Evolutionary conservation across 2,329 filamentous ascomycete species (phyloP).

Genomic region (Ophiosphaerella korrae): DNA sequence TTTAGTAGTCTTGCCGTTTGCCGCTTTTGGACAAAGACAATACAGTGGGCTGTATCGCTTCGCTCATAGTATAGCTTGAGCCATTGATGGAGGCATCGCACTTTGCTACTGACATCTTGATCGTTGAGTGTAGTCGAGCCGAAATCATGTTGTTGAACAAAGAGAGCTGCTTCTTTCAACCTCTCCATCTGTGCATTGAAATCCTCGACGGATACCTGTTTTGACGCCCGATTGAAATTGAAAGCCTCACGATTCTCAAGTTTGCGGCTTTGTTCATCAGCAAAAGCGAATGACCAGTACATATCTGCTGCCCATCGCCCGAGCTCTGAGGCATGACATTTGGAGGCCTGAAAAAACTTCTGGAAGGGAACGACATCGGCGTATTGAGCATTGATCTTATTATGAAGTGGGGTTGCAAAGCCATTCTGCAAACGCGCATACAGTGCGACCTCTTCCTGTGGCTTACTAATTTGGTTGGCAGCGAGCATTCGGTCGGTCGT

Average conservation of each 20-base stretch:
- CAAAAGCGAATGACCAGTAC: conserved; percentile 75
- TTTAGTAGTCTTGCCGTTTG: conserved; percentile 76
- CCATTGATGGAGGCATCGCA: conserved; percentile 64
- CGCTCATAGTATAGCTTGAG: conserved; percentile 67
- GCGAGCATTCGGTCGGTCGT: conserved; percentile 65
- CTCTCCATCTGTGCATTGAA: conserved; percentile 60
- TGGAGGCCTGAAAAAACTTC: conserved; percentile 64
- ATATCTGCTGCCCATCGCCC: conserved; percentile 85
- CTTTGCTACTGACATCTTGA: conserved; percentile 71
- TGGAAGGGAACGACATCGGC: conserved; percentile 59
- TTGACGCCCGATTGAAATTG: conserved; percentile 35
- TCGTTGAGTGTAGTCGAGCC: conserved; percentile 44
- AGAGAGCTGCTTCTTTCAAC: conserved; percentile 62
- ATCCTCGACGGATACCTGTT: conserved; percentile 38
- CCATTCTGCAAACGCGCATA: conserved; percentile 60
- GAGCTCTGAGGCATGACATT: conserved; percentile 66
- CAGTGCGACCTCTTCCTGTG: conserved; percentile 62
- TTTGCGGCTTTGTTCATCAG: conserved; percentile 65
- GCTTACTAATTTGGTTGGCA: conserved; percentile 63
- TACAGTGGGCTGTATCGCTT: conserved; percentile 68
- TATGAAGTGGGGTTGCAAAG: conserved; percentile 69
- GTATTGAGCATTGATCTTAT: conserved; percentile 59
- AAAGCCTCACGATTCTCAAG: conserved; percentile 63
- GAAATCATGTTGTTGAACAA: conserved; percentile 62
- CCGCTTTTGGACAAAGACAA: conserved; percentile 83